Percentiles rank a stretch among this genome's conserved stretches.
phyloP scores from a whole-genome alignment of 2,329 filamentous ascomycete species.

The Trichophyton schoenleinii region DNA sequence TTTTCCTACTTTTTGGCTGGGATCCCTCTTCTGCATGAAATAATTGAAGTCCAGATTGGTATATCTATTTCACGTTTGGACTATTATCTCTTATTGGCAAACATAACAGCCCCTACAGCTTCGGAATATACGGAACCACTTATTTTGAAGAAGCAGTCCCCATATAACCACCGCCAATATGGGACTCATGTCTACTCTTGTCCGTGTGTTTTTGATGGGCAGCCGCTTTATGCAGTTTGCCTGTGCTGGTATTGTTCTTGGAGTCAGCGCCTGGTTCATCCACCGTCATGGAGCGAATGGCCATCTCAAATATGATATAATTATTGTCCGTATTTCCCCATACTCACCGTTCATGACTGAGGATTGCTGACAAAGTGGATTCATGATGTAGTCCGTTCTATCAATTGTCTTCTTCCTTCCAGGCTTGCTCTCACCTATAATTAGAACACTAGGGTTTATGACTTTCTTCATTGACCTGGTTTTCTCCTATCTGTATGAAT shows the following conservation, averaged over 20 bases:
- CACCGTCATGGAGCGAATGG: constrained; percentile 20
- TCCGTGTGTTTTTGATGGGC: constrained; percentile 9
- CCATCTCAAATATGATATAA: constrained; percentile 28
- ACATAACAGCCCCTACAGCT: neutral
- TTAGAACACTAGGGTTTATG: constrained; percentile 25
- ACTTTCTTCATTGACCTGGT: constrained; percentile 31
- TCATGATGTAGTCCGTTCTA: constrained; percentile 18
- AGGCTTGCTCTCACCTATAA: constrained; percentile 31
- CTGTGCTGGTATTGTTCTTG: constrained; percentile 31
- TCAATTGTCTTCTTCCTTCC: constrained; percentile 34
- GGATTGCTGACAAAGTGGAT: neutral
- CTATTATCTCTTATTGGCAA: neutral
- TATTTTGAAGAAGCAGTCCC: neutral
- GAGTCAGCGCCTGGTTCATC: constrained; percentile 31
- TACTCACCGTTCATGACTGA: neutral
- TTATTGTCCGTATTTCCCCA: constrained; percentile 24
- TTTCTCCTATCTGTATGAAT: constrained; percentile 34
- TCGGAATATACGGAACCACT: neutral
- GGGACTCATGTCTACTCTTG: neutral
- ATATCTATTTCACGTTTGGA: neutral
- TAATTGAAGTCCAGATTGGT: neutral
- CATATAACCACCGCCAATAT: neutral
- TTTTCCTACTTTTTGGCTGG: neutral
- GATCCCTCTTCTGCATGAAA: neutral
- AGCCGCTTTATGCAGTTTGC: constrained; percentile 24